Base-by-base conservation (phyloP, 805 yeast species). In the Saturnispora silvae region DNA sequence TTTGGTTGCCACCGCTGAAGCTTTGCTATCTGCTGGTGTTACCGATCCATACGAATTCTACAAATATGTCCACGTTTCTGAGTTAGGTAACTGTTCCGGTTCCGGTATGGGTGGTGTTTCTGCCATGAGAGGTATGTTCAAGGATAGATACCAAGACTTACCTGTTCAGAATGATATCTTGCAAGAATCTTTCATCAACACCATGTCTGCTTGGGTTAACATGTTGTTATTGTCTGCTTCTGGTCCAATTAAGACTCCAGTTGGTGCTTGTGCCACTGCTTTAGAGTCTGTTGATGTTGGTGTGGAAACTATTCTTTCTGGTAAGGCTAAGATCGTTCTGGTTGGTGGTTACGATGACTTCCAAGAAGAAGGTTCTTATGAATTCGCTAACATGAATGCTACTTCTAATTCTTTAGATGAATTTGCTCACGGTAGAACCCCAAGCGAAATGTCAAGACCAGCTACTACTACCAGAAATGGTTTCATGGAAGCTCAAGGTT, bases 81-180 rank as follows among this genome's bases (percentile, higher is more conserved):
- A 92, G 65, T 86, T 92, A 50, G 99, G 98, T 69, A 94, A 89
- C 75, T 87, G 97, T 73, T 81, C 95, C 34, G 99, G 99, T 69
- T 86, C 96, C 40, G 99, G 99, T 76, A 89, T 92, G 95, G 99
- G 99, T 66, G 99, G 99, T 80, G 94, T 89, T 53, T 61, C 81
- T 51, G 98, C 99, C 37, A 67, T 92, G 57, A 83, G 94, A 62
- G 96, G 96, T 52, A 92, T 92, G 97, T 92, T 86, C 72, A 86
- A 74, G 64, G 95, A 89, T 57, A 79, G 99, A 67, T 92, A 72
- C 68, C 67, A 75, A 51, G 99, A 92, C 60, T 70, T 70, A 63
- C 96, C 95, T 39, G 96, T 87, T 39, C 98, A 94, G 69, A 92
- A 84, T 59, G 99, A 92, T 65, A 81, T 92, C 50, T 70, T 92